These are phyloP conservation scores for Phytophthora agathidicida DNA, from an alignment of 352 stramenopile genomes.

Conservation along the genomic window DNA sequence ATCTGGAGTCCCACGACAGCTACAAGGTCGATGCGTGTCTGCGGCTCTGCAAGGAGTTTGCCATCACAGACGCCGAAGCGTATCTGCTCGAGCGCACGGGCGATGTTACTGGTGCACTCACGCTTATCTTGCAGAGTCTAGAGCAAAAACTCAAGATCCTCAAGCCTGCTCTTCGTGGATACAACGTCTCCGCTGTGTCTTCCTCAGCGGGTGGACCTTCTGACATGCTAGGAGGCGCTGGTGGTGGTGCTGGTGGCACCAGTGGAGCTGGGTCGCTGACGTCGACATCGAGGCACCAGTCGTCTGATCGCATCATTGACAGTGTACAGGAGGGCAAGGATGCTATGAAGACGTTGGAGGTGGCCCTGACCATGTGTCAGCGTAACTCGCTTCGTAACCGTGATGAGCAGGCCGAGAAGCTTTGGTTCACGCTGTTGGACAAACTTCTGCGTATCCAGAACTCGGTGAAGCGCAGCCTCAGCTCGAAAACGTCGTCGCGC, in stretches of 20 bases:
- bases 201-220: conserved; percentile 34
- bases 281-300: conserved; percentile 54
- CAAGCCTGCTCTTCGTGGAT: conserved; percentile 83
- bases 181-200: conserved; percentile 56
- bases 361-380: conserved; percentile 94
- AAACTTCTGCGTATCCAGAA: conserved; percentile 93
- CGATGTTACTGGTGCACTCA: conserved; percentile 93
- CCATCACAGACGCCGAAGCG: conserved; percentile 87
- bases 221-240: conserved; percentile 41
- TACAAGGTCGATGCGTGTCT: conserved; percentile 89
- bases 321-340: conserved; percentile 77
- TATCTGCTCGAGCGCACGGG: conserved; percentile 94
- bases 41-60: conserved; percentile 85
- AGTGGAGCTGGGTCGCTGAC: conserved; percentile 9
- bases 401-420: conserved; percentile 91
- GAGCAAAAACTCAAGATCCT: conserved; percentile 93
- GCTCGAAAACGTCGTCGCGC: conserved; percentile 67
- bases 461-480: conserved; percentile 88
- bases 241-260: conserved; percentile 8
- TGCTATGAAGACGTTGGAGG: conserved; percentile 90
- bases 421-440: conserved; percentile 96
- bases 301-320: conserved; percentile 83
- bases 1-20: conserved; percentile 84
- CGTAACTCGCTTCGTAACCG: conserved; percentile 89
- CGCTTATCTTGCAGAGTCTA: conserved; percentile 92